Conservation (phyloP, 768 basidiomycete species). For the Trametopsis cervina region DNA sequence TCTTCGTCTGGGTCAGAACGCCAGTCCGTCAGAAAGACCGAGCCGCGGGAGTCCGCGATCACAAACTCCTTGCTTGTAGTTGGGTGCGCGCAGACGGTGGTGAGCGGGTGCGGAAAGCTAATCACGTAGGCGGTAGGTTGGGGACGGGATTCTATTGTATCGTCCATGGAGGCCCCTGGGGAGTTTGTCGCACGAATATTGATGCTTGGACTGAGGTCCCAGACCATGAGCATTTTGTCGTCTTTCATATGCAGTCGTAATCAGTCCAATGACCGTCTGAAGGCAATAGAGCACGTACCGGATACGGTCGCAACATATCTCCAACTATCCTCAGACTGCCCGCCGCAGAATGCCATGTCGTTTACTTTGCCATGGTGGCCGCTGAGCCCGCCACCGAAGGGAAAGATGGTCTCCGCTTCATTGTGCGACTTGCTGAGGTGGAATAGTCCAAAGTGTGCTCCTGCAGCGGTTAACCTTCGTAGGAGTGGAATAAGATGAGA, state of each 20-base stretch:
- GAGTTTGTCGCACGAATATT: slow-evolving; percentile 35
- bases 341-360: slow-evolving; percentile 76
- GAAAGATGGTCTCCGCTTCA: slow-evolving; percentile 46
- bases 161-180: slow-evolving; percentile 22
- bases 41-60: slow-evolving; percentile 68
- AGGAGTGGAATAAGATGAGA: slow-evolving; percentile 4
- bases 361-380: slow-evolving; percentile 77
- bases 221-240: slow-evolving; percentile 80
- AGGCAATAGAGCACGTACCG: slow-evolving; percentile 32
- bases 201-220: slow-evolving; percentile 64
- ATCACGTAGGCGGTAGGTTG: slow-evolving; percentile 78
- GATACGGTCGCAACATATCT: slow-evolving; percentile 80
- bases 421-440: slow-evolving; percentile 52
- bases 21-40: slow-evolving; percentile 79
- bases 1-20: slow-evolving; percentile 55
- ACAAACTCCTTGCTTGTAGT: slow-evolving; percentile 72
- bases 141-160: slow-evolving; percentile 34
- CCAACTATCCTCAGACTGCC: slow-evolving; percentile 55
- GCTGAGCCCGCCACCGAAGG: slow-evolving; percentile 74
- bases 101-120: slow-evolving; percentile 65
- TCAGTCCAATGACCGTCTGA: not conserved
- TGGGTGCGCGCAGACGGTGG: slow-evolving; percentile 62
- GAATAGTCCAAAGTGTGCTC: slow-evolving; percentile 63
- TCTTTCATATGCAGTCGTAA: slow-evolving; percentile 33
- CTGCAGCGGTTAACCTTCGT: slow-evolving; percentile 61